Percentiles rank a stretch among this genome's conserved stretches.
These are phyloP conservation scores for Cercospora sp. DNA, from an alignment of 2,329 filamentous ascomycete genomes.

Conservation along the genomic window DNA sequence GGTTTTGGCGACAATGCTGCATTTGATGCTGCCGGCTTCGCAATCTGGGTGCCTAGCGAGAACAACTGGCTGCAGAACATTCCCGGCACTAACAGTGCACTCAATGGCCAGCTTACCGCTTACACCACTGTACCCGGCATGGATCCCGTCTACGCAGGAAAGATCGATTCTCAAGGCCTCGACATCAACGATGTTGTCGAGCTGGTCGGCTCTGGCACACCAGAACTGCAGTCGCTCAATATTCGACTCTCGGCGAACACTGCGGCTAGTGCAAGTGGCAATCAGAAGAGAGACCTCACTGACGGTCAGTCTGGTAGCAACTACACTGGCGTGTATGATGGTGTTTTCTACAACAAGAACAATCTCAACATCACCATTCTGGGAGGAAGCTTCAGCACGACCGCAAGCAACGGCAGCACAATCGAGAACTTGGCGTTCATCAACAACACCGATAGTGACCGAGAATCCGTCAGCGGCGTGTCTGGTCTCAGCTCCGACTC, in stretches of 20 bases:
- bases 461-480: conserved; percentile 47
- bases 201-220: conserved; percentile 52
- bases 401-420: conserved; percentile 64
- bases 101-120: conserved; percentile 72
- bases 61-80: conserved; percentile 87
- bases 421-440: conserved; percentile 82
- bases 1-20: conserved; percentile 64
- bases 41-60: conserved; percentile 84
- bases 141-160: conserved; percentile 74
- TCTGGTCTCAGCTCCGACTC: conserved; percentile 73
- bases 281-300: conserved; percentile 44
- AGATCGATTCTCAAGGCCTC: conserved; percentile 72
- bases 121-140: conserved; percentile 64
- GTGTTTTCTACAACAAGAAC: conserved; percentile 71
- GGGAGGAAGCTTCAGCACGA: conserved; percentile 80
- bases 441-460: conserved; percentile 67
- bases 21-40: conserved; percentile 70
- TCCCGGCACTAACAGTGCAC: conserved; percentile 59
- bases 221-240: conserved; percentile 51
- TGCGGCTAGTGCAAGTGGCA: conserved; percentile 26
- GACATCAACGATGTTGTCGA: conserved; percentile 71
- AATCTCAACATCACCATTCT: conserved; percentile 80
- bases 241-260: conserved; percentile 51
- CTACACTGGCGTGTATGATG: conserved; percentile 70
- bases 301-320: conserved; percentile 41